Percentiles rank a stretch among this genome's conserved stretches.
phyloP scores from a whole-genome alignment of 164 flowering plant genomes.

The Malania oleifera region DNA sequence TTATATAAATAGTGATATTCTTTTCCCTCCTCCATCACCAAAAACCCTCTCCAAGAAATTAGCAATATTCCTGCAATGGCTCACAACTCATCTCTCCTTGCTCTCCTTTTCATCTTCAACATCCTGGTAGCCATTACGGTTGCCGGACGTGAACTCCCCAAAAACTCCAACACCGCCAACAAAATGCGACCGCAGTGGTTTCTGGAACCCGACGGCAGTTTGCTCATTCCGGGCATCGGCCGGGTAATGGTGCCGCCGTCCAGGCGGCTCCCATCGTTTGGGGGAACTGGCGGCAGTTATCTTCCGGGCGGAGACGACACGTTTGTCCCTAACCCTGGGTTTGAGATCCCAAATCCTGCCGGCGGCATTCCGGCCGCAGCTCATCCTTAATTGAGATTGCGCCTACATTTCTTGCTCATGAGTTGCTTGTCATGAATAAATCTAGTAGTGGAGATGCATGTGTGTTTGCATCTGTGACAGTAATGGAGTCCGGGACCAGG shows the following conservation, averaged over 20 bases:
- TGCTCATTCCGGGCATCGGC: slow-evolving; percentile 37
- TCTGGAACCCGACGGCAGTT: slow-evolving; percentile 15
- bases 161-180: slow-evolving; percentile 8
- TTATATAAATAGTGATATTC: slow-evolving; percentile 21
- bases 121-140: slow-evolving; percentile 15
- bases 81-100: slow-evolving; percentile 12
- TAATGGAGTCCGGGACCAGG: too few species aligned
- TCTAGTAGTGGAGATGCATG: background rate
- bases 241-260: slow-evolving; percentile 19
- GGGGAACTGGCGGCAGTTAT: slow-evolving; percentile 1
- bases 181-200: slow-evolving; percentile 29
- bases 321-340: slow-evolving; percentile 34
- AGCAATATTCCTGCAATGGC: slow-evolving; percentile 17
- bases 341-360: slow-evolving; percentile 33
- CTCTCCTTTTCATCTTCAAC: slow-evolving; percentile 19
- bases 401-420: background rate
- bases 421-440: slow-evolving; percentile 5
- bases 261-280: background rate
- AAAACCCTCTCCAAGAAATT: background rate
- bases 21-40: slow-evolving; percentile 6
- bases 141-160: slow-evolving; percentile 23
- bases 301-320: slow-evolving; percentile 47
- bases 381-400: slow-evolving; percentile 13
- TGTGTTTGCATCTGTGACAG: background rate
- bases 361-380: slow-evolving; percentile 8